Evolutionary conservation across 1,284 basidiomycete species (phyloP), one percentile per base, ranked within the genome.

Genomic region (Trichosporon sp.): DNA sequence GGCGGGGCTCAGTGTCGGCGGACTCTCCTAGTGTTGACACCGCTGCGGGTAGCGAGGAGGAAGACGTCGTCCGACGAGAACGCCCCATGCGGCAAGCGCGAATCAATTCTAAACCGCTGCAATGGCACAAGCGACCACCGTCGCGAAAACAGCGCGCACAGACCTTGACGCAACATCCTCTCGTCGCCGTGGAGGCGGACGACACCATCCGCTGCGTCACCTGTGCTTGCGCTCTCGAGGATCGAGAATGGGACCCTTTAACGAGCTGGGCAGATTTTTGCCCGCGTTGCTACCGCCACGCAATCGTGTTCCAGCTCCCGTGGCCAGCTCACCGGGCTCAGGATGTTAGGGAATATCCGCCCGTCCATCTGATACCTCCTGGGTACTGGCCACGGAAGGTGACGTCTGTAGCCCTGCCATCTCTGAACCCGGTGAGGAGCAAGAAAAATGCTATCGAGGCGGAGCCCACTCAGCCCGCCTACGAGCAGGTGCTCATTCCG

Each of bases 231-330:
- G 64, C 71, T 8, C 69, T 78, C 36, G 64, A 65, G 14, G 73
- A 73, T 21, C 65, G 70, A n/a, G 69, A 73, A n/a, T 78, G 76
- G 76, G 74, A 71, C 58, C 68, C 69, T 19, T 23, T 44, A 19
- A 70, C 69, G 10, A 60, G 69, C 49, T 74, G 73, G 60, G 75
- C 73, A 52, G 74, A 77, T 40, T 71, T 74, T 58, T 79, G 77
- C 58, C 60, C 66, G 0, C 69, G 76, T 25, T 79, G 77, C 58
- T 68, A 71, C n/a, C 75, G 76, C n/a, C 77, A 79, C 58, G 70
- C 76, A 1, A 68, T 79, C 10, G 73, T 78, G 58, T 79, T 74
- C 56, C 67, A 71, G 32, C 56, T 77, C 13, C 74, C 74, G 0
- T 79, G 77, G 77, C 77, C 77, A 0, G 73, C 74, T 0, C 75